phyloP scores from a whole-genome alignment of 2,329 filamentous ascomycete genomes.

The Chlorencoelia australis region DNA sequence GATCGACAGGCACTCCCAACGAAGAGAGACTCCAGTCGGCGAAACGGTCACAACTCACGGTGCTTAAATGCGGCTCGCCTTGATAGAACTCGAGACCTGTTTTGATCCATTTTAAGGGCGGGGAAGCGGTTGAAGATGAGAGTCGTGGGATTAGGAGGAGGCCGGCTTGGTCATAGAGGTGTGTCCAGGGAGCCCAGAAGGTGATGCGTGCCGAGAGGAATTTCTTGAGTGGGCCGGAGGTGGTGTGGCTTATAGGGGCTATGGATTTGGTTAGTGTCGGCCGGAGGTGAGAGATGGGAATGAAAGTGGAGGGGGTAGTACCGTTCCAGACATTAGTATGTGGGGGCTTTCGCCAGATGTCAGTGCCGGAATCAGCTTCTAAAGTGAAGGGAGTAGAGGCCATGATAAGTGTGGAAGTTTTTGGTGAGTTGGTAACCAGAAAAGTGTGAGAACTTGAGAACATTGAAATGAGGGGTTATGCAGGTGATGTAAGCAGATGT shows the following conservation, averaged over 20 bases:
- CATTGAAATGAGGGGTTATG: too few relatives aligned
- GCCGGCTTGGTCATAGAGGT: conserved; percentile 5
- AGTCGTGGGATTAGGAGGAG: conserved; percentile 4
- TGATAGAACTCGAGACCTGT: conserved; percentile 5
- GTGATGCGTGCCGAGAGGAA: conserved; percentile 1
- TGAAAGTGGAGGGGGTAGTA: too few relatives aligned
- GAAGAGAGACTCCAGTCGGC: conserved; percentile 4
- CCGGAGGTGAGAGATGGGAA: too few relatives aligned
- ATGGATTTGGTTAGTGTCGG: too few relatives aligned
- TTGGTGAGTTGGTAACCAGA: too few relatives aligned
- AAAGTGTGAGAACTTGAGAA: too few relatives aligned
- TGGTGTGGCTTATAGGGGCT: not conserved
- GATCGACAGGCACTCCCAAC: not conserved
- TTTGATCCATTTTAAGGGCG: conserved; percentile 5
- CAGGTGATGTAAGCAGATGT: too few relatives aligned
- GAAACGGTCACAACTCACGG: conserved; percentile 1
- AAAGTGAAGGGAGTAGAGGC: conserved; percentile 2
- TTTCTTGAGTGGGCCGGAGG: not conserved
- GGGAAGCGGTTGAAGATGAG: not conserved
- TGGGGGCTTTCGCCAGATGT: conserved; percentile 6
- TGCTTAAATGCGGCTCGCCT: not conserved
- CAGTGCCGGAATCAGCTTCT: not conserved
- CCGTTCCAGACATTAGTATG: conserved; percentile 3
- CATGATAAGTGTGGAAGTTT: too few relatives aligned
- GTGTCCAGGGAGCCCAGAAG: conserved; percentile 1